Evolutionary conservation across 129 eudicot species (phyloP), one percentile per base, ranked within the genome.

Genomic region (Flaveria robusta): DNA sequence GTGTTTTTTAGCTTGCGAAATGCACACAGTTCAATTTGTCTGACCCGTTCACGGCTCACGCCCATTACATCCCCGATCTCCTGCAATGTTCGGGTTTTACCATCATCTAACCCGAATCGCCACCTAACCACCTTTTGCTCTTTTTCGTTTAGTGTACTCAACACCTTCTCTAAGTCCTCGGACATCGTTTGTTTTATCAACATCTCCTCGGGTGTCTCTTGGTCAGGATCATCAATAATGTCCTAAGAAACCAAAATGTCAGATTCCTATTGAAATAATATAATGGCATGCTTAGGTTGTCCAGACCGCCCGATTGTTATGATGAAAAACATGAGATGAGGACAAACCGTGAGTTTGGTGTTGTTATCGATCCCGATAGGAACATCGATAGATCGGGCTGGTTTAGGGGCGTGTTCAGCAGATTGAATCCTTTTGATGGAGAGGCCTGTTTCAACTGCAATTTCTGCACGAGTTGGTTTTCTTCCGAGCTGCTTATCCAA

Each of bases 31-130:
- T 94, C 99, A 6, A 94, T 91, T 78, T 94, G 99, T 47, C 99
- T 83, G 49, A 94, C 83, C 82, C 99, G 87, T 55, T 94, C 99
- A 62, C 99, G 78, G 80, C 97, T 94, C 59, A 94, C 96, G 20
- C 96, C 93, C 93, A 94, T 86, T 71, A 86, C 70, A 80, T 89
- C 96, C 46, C 99, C 99, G 2, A 94, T 89, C 81, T 94, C 99
- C 80, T 91, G 97, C 81, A 94, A 72, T 9, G 99, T 89, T 71
- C 89, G 86, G 83, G 84, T 81, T 55, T 85, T 77, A 60, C 97
- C 97, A 56, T 89, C 92, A 19, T 76, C 89, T 7, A 94, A 79
- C 46, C 99, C 97, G 9, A 87, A 94, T 52, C 99, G 79, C 97
- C 89, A 84, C 70, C 87, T 75, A 14, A 94, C 77, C 9, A 94